Evolutionary conservation across 2,329 filamentous ascomycete genomes (phyloP).

Genomic region (Pseudogymnoascus sp.): DNA sequence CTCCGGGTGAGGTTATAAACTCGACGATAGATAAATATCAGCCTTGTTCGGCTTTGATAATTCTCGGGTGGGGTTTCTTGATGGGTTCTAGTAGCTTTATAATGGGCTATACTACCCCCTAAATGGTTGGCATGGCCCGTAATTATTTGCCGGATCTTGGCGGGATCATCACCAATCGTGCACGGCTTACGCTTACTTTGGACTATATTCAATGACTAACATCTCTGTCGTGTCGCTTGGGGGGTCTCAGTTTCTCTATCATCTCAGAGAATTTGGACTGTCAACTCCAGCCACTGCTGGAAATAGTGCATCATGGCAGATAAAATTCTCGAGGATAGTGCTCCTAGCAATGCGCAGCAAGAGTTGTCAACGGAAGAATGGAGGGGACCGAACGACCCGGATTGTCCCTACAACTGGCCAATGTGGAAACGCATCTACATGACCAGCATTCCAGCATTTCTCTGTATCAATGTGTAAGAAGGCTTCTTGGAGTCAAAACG

Average conservation of each 20-base stretch:
- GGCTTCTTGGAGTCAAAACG: not conserved
- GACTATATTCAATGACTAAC: constrained; percentile 18
- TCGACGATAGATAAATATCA: too few relatives aligned
- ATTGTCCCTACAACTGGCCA: constrained; percentile 43
- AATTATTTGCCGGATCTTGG: not conserved
- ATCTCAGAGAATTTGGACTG: not conserved
- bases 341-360: constrained; percentile 20
- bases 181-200: not conserved
- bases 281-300: too few relatives aligned
- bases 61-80: too few relatives aligned
- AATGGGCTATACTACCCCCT: too few relatives aligned
- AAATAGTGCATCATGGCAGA: not conserved
- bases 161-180: not conserved
- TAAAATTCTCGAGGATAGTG: not conserved
- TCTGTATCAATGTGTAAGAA: constrained; percentile 29
- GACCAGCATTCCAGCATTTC: constrained; percentile 33
- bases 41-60: too few relatives aligned
- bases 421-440: constrained; percentile 34
- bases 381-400: constrained; percentile 13
- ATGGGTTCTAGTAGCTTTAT: too few relatives aligned
- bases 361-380: constrained; percentile 18
- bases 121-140: not conserved
- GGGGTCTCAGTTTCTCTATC: not conserved
- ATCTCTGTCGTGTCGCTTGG: constrained; percentile 16
- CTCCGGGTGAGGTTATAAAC: too few relatives aligned